Evolutionary conservation across 495 filamentous ascomycete genomes (phyloP), one percentile per base, ranked within the genome.

Genomic region (Glonium stellatum): DNA sequence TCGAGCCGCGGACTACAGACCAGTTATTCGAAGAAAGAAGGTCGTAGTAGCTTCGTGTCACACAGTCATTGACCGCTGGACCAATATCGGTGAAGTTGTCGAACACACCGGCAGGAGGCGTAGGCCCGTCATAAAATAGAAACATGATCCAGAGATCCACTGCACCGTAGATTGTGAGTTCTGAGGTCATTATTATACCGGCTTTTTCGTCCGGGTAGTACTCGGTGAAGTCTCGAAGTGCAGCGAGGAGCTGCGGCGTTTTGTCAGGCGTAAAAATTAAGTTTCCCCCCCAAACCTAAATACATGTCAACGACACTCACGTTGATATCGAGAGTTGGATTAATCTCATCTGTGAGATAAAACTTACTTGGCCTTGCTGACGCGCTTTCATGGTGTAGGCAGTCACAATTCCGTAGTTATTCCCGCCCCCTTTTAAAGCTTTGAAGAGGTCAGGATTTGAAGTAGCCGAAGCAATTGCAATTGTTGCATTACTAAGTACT

Each of bases 91-190:
- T 79, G 71, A 86, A 83, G 57, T 76, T 77, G 54, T 78, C 73
- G 58, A 86, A 86, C 8, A 81, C 74, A 4, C 75, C 79, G 13
- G 72, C 63, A 1, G 82, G 82, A 12, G 80, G 80, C 52, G 77
- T 71, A 0, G 79, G 76, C 3, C 81, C 82, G 50, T 86, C 79
- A 62, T 84, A 84, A 73, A 83, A 86, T n/a, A 83, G 60, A 64
- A 84, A 86, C 60, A 84, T 67, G 51, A 83, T 77, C 79, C 80
- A 84, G 27, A 78, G 71, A n/a, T 82, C 75, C 54, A 83, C 47
- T 0, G 52, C 47, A 1, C 61, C 61, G 12, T 79, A 42, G 1
- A 72, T 69, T 0, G 79, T 75, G n/a, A 79, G 71, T 63, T 83
- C 77, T 0, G 77, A 70, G 0, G 82, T 84, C 57, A 79, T 62